These are phyloP conservation scores for Conticribra guillardii DNA, from an alignment of 108 stramenopile species.

Conservation along the genomic window DNA sequence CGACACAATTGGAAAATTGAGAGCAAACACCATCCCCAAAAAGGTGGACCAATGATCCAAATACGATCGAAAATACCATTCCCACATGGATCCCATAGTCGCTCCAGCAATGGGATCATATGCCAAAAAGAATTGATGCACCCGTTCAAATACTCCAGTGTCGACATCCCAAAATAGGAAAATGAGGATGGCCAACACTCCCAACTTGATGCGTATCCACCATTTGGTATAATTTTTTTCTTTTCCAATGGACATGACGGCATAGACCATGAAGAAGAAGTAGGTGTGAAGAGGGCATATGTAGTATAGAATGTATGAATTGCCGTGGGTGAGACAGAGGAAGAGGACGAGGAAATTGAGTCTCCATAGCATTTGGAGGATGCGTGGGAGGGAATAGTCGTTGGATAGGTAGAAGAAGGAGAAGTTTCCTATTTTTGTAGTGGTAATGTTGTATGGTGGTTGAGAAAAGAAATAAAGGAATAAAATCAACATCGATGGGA, in stretches of 20 bases:
- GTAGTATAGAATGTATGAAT: slow-evolving; percentile 97
- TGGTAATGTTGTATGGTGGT: no score
- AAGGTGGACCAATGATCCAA: slow-evolving; percentile 97
- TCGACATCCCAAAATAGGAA: slow-evolving; percentile 91
- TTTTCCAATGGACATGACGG: slow-evolving; percentile 80
- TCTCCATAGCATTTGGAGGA: slow-evolving; percentile 97
- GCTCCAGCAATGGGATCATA: slow-evolving; percentile 83
- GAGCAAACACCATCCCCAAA: slow-evolving; percentile 96
- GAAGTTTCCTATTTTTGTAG: slow-evolving; percentile 69
- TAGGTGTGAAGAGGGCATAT: slow-evolving; percentile 98
- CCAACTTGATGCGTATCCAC: slow-evolving; percentile 89
- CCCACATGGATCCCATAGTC: slow-evolving; percentile 84
- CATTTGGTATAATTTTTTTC: slow-evolving; percentile 86
- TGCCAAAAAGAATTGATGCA: slow-evolving; percentile 85
- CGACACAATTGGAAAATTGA: slow-evolving; percentile 91
- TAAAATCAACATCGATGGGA: no score
- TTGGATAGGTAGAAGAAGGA: slow-evolving; percentile 93
- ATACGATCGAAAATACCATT: slow-evolving; percentile 96
- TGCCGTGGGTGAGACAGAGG: slow-evolving; percentile 90
- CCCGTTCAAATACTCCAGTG: slow-evolving; percentile 68
- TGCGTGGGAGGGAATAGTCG: slow-evolving; percentile 90
- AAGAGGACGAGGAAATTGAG: slow-evolving; percentile 96
- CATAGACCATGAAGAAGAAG: slow-evolving; percentile 96
- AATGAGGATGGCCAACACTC: slow-evolving; percentile 78
- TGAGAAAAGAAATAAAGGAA: no score